Base-by-base conservation (phyloP, 371 early-diverging fungal genomes). In the Mortierella sp. region DNA sequence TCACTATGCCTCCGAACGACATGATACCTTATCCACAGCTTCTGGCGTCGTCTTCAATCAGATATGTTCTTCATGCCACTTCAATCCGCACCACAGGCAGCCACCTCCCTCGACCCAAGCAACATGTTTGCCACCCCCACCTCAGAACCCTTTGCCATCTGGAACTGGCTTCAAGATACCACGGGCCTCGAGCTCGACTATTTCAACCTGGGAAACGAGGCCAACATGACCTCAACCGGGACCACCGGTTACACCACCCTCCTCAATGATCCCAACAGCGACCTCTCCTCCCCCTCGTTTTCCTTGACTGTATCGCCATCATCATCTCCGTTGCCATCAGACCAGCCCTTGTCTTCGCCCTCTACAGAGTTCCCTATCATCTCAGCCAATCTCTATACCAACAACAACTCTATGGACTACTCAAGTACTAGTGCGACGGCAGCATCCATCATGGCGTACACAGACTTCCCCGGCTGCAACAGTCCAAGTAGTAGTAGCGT, bases 11-110 rank as follows among this genome's bases (percentile, higher is more conserved):
- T 68, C 41, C 11, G 3, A 24, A 56, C 11, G 24, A 68, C 21
- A 41, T 68, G 10, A 18, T 35, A 21, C 24, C 18, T 11, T 38
- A 8, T 27, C 8, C n/a, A 16, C 56, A 78, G 78, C n/a, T 74
- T 78, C 38, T 78, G 78, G 78, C 78, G 78, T 55, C 68, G 78
- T 2, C 46, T 78, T 24, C 78, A 78, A 56, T 60, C 78, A 68
- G 74, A 78, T 14, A 72, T 78, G 78, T 74, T 78, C 54, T 55
- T 74, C 44, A 78, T 78, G 78, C 74, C 78, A 0, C 43, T 70
- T 35, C 70, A 68, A 27, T 44, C 74, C 21, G 70, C 78, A 38
- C 78, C 78, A 16, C 78, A 68, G 68, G 7, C 68, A 0, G 38
- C 68, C 43, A 10, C 41, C 38, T 68, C 68, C 24, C 38, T 68